Evolutionary conservation across 352 stramenopile species (phyloP).

Genomic region (Globisporangium canariense): DNA sequence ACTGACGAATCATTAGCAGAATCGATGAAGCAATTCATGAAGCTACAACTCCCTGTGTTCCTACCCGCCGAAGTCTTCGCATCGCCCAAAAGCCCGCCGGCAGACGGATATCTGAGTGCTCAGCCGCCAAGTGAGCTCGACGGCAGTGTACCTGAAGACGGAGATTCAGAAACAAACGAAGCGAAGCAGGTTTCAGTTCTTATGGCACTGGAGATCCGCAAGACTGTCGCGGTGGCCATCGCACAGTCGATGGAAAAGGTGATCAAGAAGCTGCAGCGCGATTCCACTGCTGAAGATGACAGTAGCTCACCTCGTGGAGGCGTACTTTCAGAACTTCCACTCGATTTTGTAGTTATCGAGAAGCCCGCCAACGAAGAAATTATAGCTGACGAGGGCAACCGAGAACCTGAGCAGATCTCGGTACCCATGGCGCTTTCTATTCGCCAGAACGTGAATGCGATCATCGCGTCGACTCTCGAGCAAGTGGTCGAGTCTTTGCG

Average conservation of each 20-base stretch:
- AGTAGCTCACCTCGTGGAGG: not conserved
- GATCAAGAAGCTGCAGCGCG: constrained; percentile 13
- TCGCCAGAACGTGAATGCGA: constrained; percentile 34
- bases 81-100: not conserved
- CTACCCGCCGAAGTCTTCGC: not conserved
- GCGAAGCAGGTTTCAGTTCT: constrained; percentile 16
- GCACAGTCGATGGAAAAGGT: constrained; percentile 24
- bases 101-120: not conserved
- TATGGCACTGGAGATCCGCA: constrained; percentile 25
- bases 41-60: not conserved
- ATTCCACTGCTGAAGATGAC: not conserved
- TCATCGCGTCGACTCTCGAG: constrained; percentile 33
- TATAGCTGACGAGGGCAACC: not conserved
- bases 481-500: constrained; percentile 27
- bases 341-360: not conserved
- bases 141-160: not conserved
- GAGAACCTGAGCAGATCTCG: constrained; percentile 5
- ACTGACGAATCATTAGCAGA: not conserved
- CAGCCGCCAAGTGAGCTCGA: not conserved
- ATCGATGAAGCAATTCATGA: not conserved
- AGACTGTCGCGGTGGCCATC: constrained; percentile 20
- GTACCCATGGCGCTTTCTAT: constrained; percentile 33
- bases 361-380: not conserved
- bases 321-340: not conserved
- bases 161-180: not conserved